phyloP scores from a whole-genome alignment of 352 stramenopile species.

The Albugo laibachii region DNA sequence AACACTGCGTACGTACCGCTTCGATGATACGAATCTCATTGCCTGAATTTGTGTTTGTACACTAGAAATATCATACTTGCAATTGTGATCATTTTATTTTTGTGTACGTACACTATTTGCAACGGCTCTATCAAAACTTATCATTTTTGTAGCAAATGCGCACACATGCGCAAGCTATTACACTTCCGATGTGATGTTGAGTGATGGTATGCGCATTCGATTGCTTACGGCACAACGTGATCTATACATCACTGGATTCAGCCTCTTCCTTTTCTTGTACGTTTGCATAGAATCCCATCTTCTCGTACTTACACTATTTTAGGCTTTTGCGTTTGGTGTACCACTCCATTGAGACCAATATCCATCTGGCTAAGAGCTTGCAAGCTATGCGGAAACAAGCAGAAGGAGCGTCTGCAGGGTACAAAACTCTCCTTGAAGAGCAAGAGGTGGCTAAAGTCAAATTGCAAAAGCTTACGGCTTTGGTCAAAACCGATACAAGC shows the following conservation, averaged over 20 bases:
- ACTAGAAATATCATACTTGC: slow-evolving; percentile 25
- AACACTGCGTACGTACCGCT: slow-evolving; percentile 12
- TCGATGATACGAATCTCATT: neutral
- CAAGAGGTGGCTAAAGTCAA: slow-evolving; percentile 47
- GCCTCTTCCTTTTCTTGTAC: slow-evolving; percentile 58
- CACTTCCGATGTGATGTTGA: slow-evolving; percentile 23
- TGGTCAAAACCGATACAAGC: slow-evolving; percentile 11
- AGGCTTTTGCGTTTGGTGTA: slow-evolving; percentile 59
- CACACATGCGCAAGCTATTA: slow-evolving; percentile 51
- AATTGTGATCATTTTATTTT: slow-evolving; percentile 42
- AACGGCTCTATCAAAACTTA: neutral
- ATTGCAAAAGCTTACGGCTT: slow-evolving; percentile 34
- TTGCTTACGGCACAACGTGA: slow-evolving; percentile 55
- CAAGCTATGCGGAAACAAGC: slow-evolving; percentile 61
- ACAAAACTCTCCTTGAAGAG: slow-evolving; percentile 45
- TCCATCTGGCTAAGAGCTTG: slow-evolving; percentile 48
- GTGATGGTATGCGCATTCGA: slow-evolving; percentile 61
- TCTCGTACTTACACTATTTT: neutral
- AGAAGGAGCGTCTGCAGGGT: slow-evolving; percentile 33
- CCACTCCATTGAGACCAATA: slow-evolving; percentile 36
- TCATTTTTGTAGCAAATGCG: slow-evolving; percentile 34
- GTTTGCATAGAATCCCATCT: neutral
- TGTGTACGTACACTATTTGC: slow-evolving; percentile 25
- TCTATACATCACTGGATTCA: slow-evolving; percentile 79
- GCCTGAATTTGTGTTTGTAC: neutral